phyloP scores from a whole-genome alignment of 495 filamentous ascomycete genomes.

The Hypomontagnella monticulosa region DNA sequence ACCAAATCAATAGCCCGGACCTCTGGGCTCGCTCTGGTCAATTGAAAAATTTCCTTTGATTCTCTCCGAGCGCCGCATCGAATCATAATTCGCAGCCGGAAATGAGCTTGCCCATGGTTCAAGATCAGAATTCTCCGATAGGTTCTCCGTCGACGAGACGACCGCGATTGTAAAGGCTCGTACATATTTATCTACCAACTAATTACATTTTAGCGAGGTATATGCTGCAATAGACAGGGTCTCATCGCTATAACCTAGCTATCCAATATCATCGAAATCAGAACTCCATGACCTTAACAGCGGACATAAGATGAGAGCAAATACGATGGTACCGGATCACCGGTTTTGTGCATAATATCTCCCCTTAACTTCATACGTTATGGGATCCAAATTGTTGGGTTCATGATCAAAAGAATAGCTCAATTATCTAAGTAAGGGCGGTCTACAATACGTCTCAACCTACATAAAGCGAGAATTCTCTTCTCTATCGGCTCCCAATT shows the following conservation, averaged over 20 bases:
- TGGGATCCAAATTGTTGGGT: not conserved
- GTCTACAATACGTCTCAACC: not conserved
- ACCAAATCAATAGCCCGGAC: slow-evolving; percentile 8
- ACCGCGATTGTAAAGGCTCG: slow-evolving; percentile 4
- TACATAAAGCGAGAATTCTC: too few species aligned
- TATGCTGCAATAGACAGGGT: slow-evolving; percentile 26
- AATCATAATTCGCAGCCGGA: slow-evolving; percentile 25
- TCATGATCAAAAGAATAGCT: not conserved
- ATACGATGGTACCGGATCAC: not conserved
- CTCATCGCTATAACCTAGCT: slow-evolving; percentile 7
- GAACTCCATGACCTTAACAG: slow-evolving; percentile 1
- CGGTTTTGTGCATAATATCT: not conserved
- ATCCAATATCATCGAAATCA: slow-evolving; percentile 7
- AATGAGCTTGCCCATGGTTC: slow-evolving; percentile 20
- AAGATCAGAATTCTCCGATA: slow-evolving; percentile 28
- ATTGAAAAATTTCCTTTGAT: slow-evolving; percentile 5
- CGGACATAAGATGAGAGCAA: not conserved
- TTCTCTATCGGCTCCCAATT: not conserved
- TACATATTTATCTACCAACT: slow-evolving; percentile 6
- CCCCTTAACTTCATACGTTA: slow-evolving; percentile 1
- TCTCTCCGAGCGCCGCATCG: slow-evolving; percentile 17
- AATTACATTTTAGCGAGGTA: not conserved
- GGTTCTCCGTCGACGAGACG: slow-evolving; percentile 2
- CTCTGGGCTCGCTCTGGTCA: slow-evolving; percentile 6
- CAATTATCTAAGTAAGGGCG: slow-evolving; percentile 19